phyloP scores from a whole-genome alignment of 768 basidiomycete genomes.

The Mycena metata region DNA sequence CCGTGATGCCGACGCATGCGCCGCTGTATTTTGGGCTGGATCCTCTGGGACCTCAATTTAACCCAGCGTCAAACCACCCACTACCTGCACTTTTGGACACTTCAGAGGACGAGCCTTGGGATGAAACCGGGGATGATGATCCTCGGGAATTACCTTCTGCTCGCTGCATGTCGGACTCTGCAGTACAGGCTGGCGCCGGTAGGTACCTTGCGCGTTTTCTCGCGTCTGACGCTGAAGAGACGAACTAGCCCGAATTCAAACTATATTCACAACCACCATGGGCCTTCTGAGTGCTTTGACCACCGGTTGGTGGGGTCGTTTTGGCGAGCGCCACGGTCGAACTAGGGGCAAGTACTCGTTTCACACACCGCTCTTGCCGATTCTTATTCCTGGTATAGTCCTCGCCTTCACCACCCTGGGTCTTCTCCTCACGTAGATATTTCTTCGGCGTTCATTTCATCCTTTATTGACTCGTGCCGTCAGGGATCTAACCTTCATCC shows the following conservation, averaged over 20 bases:
- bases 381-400: conserved; percentile 49
- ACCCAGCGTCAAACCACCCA: conserved; percentile 6
- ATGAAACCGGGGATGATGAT: conserved; percentile 41
- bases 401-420: conserved; percentile 81
- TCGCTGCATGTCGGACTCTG: conserved; percentile 59
- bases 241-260: conserved; percentile 74
- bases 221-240: neutral
- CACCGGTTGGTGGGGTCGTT: conserved; percentile 91
- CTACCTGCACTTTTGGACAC: conserved; percentile 15
- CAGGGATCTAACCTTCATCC: conserved; percentile 88
- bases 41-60: conserved; percentile 34
- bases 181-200: conserved; percentile 64
- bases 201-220: neutral
- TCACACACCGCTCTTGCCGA: no score
- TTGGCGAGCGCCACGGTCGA: conserved; percentile 84
- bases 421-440: conserved; percentile 46
- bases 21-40: conserved; percentile 33
- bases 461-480: conserved; percentile 21
- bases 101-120: conserved; percentile 32
- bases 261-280: conserved; percentile 83
- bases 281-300: conserved; percentile 87
- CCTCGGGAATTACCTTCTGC: conserved; percentile 55
- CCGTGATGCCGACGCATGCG: conserved; percentile 26
- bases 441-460: conserved; percentile 36
- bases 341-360: conserved; percentile 54